phyloP scores from a whole-genome alignment of 176 grass and related monocot species.

The Tillandsia leiboldiana region DNA sequence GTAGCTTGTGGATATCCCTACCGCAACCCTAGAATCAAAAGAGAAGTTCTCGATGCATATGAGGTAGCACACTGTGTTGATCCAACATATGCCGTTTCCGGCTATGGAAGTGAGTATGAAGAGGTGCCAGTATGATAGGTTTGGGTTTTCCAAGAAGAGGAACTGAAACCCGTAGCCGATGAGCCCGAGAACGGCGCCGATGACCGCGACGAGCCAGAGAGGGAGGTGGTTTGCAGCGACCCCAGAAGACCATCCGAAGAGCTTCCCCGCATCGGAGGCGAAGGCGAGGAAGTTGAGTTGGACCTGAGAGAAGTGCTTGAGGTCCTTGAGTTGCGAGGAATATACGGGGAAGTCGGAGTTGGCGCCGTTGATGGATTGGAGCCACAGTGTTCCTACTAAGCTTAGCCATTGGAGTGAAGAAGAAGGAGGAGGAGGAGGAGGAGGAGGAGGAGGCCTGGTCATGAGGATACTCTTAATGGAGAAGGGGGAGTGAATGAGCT shows the following conservation, averaged over 20 bases:
- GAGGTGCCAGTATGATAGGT: constrained; percentile 63
- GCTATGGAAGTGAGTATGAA: constrained; percentile 76
- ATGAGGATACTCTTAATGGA: constrained; percentile 1
- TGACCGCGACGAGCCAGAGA: constrained; percentile 54
- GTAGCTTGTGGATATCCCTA: constrained; percentile 80
- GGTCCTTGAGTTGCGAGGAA: constrained; percentile 74
- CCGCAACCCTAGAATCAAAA: constrained; percentile 56
- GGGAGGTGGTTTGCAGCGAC: constrained; percentile 56
- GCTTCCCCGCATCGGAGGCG: constrained; percentile 87
- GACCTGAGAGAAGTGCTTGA: constrained; percentile 77
- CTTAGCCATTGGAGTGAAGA: constrained; percentile 70
- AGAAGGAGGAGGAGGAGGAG: constrained; percentile 24
- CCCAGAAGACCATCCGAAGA: constrained; percentile 85
- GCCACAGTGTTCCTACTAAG: constrained; percentile 83
- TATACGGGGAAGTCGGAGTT: constrained; percentile 94
- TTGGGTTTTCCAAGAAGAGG: constrained; percentile 46
- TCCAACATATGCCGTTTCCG: constrained; percentile 96
- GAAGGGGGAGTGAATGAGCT: not conserved
- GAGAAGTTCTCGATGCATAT: constrained; percentile 82
- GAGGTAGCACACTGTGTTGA: constrained; percentile 94
- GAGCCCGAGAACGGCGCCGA: constrained; percentile 51
- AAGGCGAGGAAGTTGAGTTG: constrained; percentile 84
- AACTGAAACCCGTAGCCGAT: constrained; percentile 83
- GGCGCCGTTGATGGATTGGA: constrained; percentile 81
- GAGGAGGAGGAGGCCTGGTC: constrained; percentile 34